Base-by-base conservation (phyloP, 2,329 filamentous ascomycete species). In the Xylariaceae sp. region DNA sequence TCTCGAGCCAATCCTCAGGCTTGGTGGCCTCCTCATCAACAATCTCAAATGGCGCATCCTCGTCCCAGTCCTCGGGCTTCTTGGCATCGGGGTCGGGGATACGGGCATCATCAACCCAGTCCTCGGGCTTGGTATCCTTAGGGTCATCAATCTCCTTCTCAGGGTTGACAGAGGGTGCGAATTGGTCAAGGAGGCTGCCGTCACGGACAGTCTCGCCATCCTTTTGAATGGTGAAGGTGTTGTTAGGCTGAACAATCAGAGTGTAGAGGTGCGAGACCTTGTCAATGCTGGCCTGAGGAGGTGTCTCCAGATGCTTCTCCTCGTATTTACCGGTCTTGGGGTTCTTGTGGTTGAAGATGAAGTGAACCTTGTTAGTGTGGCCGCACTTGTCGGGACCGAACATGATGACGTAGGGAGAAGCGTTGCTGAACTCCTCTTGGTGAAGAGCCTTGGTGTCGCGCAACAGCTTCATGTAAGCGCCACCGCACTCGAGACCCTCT, bases 291-390 rank as follows among this genome's bases (percentile, higher is more conserved):
- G 93, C 93, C 58, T 88, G 84, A 61, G 95, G 93, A 65, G 94
- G 89, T 70, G 84, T 85, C 74, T 85, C 87, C 64, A 99, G 85
- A 80, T 99, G 95, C 89, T 99, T 99, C 90, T 99, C 95, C 86
- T 99, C 94, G 73, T 99, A 99, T 79, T 97, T 92, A 82, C 94
- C 94, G 43, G 92, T 97, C 90, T 96, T 97, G 75, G 95, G 95
- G 87, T 98, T 99, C 91, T 98, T 99, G 90, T 99, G 95, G 80
- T 96, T 95, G 87, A 99, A 96, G 78, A 99, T 99, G 82, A 99
- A 96, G 79, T 87, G 85, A 50, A 96, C 91, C 89, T 98, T 98
- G 89, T 99, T 99, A 78, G 92, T 98, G 75, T 92, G 86, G 77
- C 95, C 95, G 77, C 95, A 99, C 89, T 98, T 98, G 84, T 99